Conservation (phyloP, 768 basidiomycete species). For the Serendipita sp. region DNA sequence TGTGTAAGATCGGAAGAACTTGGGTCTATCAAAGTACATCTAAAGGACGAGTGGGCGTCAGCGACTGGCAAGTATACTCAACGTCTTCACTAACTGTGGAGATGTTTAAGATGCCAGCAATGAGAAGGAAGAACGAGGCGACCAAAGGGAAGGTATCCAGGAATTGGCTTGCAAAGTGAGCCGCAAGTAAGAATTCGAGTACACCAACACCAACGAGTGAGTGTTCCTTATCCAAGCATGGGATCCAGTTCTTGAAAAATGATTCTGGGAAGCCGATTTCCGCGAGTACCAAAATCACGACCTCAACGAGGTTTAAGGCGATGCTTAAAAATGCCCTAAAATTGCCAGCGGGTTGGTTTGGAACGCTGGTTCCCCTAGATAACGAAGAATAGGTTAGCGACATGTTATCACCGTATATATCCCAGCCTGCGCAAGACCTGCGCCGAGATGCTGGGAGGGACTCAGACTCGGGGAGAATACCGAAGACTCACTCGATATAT, state of each 20-base stretch:
- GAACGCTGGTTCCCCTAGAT: not conserved
- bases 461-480: too few species aligned
- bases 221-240: slow-evolving; percentile 1
- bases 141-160: slow-evolving; percentile 1
- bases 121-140: slow-evolving; percentile 3
- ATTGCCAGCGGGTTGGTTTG: not conserved
- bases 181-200: not conserved
- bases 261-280: not conserved
- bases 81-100: not conserved
- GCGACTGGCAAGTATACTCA: not conserved
- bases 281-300: not conserved
- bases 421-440: not conserved
- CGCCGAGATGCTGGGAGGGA: not conserved
- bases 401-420: too few species aligned
- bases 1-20: slow-evolving; percentile 4
- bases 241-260: slow-evolving; percentile 1
- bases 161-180: not conserved
- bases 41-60: not conserved
- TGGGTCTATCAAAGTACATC: slow-evolving; percentile 6
- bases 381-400: not conserved
- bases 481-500: not conserved
- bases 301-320: not conserved
- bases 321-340: slow-evolving; percentile 5
- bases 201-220: not conserved
- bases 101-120: slow-evolving; percentile 2